These are phyloP conservation scores for Bacidia gigantensis DNA, from an alignment of 495 filamentous ascomycete genomes.

Conservation along the genomic window DNA sequence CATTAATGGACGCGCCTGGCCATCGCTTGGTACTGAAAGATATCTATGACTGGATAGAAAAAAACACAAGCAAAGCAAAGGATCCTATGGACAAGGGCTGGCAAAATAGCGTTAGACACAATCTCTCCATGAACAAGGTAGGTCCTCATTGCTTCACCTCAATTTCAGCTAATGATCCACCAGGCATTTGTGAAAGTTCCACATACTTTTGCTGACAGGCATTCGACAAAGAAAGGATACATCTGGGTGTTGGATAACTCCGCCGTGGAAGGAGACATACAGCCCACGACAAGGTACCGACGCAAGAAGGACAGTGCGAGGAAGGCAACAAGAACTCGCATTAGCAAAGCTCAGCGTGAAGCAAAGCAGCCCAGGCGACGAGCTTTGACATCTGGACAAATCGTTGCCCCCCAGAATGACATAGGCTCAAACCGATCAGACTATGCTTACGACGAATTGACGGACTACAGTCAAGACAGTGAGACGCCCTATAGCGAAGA, in stretches of 20 bases:
- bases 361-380: background rate
- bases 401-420: background rate
- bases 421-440: background rate
- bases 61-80: slow-evolving; percentile 63
- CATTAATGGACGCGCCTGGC: slow-evolving; percentile 49
- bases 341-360: background rate
- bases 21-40: slow-evolving; percentile 67
- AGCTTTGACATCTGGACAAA: background rate
- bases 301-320: slow-evolving; percentile 39
- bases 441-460: background rate
- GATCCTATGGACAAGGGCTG: slow-evolving; percentile 59
- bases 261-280: slow-evolving; percentile 41
- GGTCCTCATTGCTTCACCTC: slow-evolving; percentile 20
- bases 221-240: slow-evolving; percentile 42
- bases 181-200: slow-evolving; percentile 55
- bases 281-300: slow-evolving; percentile 64
- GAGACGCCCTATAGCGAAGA: background rate
- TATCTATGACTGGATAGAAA: slow-evolving; percentile 81
- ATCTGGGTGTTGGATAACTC: slow-evolving; percentile 56
- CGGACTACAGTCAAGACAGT: background rate
- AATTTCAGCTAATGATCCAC: slow-evolving; percentile 4
- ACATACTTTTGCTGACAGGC: slow-evolving; percentile 26
- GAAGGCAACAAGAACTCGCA: background rate
- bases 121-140: slow-evolving; percentile 93
- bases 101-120: slow-evolving; percentile 96